These are phyloP conservation scores for Inga oerstediana DNA, from an alignment of 306 rosid genomes.

Conservation along the genomic window DNA sequence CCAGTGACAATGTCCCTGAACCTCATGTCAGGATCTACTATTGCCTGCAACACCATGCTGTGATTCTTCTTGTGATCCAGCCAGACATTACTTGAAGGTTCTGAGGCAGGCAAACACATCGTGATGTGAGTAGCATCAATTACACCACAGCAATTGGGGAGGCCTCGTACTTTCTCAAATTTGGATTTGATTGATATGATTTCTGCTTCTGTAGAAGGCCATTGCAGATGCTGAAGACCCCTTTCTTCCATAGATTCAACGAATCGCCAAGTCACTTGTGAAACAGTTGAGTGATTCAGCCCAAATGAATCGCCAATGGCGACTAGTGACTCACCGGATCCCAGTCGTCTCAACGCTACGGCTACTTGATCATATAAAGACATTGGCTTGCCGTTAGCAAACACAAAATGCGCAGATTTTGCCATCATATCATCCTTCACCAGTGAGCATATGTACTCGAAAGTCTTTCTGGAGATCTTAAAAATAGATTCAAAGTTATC, in stretches of 20 bases:
- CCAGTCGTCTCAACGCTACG: constrained; percentile 81
- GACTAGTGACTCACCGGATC: constrained; percentile 89
- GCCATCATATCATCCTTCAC: constrained; percentile 79
- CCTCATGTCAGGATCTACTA: constrained; percentile 86
- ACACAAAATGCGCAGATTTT: constrained; percentile 62
- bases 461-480: constrained; percentile 65
- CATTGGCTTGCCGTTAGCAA: constrained; percentile 62
- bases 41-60: constrained; percentile 92
- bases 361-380: constrained; percentile 72
- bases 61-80: constrained; percentile 77
- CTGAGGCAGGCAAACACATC: constrained; percentile 75
- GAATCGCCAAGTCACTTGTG: constrained; percentile 84
- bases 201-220: constrained; percentile 79
- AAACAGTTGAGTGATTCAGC: constrained; percentile 82
- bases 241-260: constrained; percentile 88
- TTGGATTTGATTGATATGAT: constrained; percentile 66
- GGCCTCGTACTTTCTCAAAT: constrained; percentile 72
- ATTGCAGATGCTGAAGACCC: constrained; percentile 72
- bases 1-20: constrained; percentile 86
- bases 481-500: constrained; percentile 61
- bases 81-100: constrained; percentile 68
- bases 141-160: constrained; percentile 87
- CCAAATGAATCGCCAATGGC: constrained; percentile 69
- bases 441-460: constrained; percentile 83
- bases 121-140: constrained; percentile 74